Evolutionary conservation across 2,329 filamentous ascomycete species (phyloP).

Genomic region (Calonectria henricotiae): DNA sequence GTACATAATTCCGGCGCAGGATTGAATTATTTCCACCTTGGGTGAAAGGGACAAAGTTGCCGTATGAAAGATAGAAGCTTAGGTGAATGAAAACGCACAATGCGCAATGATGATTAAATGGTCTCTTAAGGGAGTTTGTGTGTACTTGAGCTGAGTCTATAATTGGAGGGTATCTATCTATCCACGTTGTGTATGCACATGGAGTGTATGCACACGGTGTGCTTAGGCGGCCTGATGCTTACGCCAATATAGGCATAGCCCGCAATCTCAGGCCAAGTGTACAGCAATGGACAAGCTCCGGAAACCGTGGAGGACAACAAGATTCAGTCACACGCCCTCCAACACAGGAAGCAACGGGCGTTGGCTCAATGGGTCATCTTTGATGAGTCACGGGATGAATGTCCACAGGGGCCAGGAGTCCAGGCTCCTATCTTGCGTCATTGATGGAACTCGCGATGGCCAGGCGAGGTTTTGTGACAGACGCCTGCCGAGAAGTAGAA

Average conservation of each 20-base stretch:
- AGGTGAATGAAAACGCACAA: constrained; percentile 27
- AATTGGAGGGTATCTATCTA: background rate
- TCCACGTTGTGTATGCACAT: background rate
- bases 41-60: constrained; percentile 28
- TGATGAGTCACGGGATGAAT: constrained; percentile 20
- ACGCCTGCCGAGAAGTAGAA: background rate
- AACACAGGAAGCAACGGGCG: background rate
- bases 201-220: background rate
- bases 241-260: background rate
- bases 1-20: constrained; percentile 40
- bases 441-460: background rate
- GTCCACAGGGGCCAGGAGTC: background rate
- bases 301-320: background rate
- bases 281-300: background rate
- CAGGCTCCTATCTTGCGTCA: constrained; percentile 26
- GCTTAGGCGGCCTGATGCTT: background rate
- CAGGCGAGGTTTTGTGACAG: background rate
- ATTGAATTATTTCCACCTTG: constrained; percentile 27
- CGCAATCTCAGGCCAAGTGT: background rate
- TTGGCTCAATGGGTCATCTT: background rate
- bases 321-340: background rate
- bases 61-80: constrained; percentile 30
- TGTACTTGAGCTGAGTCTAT: no score
- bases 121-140: background rate
- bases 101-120: constrained; percentile 27